A percentile compares a stretch with the other conserved stretches of the same genome.
Conservation (phyloP, 2,329 filamentous ascomycete species). For the Aspergillus spinulosporus region DNA sequence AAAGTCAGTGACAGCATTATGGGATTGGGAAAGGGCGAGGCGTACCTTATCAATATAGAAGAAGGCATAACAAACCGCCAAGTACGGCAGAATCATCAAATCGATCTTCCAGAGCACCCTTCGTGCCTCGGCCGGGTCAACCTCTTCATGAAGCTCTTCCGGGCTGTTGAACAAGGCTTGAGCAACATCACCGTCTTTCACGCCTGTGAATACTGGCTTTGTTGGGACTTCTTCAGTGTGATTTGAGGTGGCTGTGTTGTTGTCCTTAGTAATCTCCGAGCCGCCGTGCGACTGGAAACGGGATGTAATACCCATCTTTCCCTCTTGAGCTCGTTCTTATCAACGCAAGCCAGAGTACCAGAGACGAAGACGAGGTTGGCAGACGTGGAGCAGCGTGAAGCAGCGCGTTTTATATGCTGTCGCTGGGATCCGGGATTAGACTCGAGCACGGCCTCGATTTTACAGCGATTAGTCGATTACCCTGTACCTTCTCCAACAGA, state of each 20-base stretch:
- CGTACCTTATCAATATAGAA: slow-evolving; percentile 51
- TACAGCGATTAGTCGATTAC: not conserved
- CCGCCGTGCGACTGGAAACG: slow-evolving; percentile 6
- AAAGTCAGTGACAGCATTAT: not conserved
- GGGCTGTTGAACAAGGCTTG: slow-evolving; percentile 52
- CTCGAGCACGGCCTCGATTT: too few species aligned
- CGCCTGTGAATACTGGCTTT: slow-evolving; percentile 20
- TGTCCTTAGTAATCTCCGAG: slow-evolving; percentile 22
- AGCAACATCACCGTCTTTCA: slow-evolving; percentile 50
- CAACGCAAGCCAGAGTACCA: not conserved
- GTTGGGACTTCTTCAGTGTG: slow-evolving; percentile 33
- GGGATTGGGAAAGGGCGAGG: not conserved
- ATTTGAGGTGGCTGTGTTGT: slow-evolving; percentile 26
- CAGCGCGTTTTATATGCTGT: not conserved
- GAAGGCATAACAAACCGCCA: slow-evolving; percentile 57
- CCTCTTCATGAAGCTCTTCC: slow-evolving; percentile 49
- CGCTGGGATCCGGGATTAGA: not conserved
- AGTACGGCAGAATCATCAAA: slow-evolving; percentile 59
- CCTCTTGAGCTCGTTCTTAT: not conserved
- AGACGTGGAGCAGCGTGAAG: not conserved
- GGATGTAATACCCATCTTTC: slow-evolving; percentile 8
- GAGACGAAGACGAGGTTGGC: not conserved
- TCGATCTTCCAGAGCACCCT: slow-evolving; percentile 58
- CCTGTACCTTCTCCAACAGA: not conserved
- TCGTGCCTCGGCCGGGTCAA: slow-evolving; percentile 50